Evolutionary conservation across 2,329 filamentous ascomycete species (phyloP).

Genomic region (Alternaria brassicicola): DNA sequence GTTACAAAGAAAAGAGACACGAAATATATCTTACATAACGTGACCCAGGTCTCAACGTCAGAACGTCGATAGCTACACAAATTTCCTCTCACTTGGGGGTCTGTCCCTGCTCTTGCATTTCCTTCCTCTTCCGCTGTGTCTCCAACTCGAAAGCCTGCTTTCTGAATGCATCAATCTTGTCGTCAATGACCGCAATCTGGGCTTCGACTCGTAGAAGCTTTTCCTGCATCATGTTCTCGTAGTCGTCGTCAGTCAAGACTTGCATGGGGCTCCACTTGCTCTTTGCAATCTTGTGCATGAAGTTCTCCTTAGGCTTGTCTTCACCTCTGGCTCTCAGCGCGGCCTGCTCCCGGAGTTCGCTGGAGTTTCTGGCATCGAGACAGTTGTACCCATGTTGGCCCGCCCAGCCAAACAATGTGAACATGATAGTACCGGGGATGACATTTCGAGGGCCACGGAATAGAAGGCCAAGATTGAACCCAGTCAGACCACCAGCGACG

Average conservation of each 20-base stretch:
- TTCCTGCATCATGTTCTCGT: constrained; percentile 71
- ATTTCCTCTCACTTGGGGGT: not conserved
- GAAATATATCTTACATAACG: not conserved
- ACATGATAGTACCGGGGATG: constrained; percentile 65
- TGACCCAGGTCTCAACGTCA: not conserved
- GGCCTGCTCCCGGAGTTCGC: constrained; percentile 43
- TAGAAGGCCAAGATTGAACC: constrained; percentile 59
- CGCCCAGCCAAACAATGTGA: constrained; percentile 61
- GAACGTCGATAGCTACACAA: not conserved
- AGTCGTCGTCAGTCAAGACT: constrained; percentile 73
- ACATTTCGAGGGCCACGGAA: constrained; percentile 52
- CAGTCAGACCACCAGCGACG: constrained; percentile 72
- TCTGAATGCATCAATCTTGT: constrained; percentile 66
- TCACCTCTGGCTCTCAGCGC: constrained; percentile 27
- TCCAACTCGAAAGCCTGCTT: constrained; percentile 33
- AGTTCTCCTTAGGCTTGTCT: constrained; percentile 47
- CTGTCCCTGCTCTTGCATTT: constrained; percentile 5
- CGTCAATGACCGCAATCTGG: constrained; percentile 79
- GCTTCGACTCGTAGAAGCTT: constrained; percentile 74
- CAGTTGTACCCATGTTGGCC: constrained; percentile 64
- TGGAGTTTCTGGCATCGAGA: constrained; percentile 55
- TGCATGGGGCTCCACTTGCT: constrained; percentile 75
- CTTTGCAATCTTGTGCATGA: constrained; percentile 59
- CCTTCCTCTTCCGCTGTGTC: constrained; percentile 14
- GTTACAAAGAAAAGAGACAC: not conserved